Evolutionary conservation across 1,284 basidiomycete species (phyloP).

Genomic region (Austroboletus niveus): DNA sequence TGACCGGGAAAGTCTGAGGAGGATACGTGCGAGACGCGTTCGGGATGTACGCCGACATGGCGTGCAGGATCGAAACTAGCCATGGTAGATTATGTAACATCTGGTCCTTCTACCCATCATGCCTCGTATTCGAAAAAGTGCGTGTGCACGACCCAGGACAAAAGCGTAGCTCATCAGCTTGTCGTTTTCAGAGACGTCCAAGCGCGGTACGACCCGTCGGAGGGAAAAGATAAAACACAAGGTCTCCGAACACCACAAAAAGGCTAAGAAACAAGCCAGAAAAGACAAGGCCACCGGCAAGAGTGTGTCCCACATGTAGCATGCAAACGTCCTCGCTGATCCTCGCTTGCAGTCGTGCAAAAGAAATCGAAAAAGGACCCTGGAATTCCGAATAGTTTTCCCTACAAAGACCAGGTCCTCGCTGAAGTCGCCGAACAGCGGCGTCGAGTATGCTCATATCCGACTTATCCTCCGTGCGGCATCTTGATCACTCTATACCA

Average conservation of each 20-base stretch:
- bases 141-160: constrained; percentile 18
- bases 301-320: constrained; percentile 53
- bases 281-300: constrained; percentile 85
- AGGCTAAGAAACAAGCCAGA: constrained; percentile 77
- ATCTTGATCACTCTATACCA: neutral
- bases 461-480: neutral
- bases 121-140: constrained; percentile 78
- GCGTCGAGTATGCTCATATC: constrained; percentile 48
- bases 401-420: constrained; percentile 95
- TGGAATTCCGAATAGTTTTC: constrained; percentile 96
- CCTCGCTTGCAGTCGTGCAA: constrained; percentile 33
- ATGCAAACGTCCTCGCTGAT: constrained; percentile 1
- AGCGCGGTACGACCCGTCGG: constrained; percentile 71
- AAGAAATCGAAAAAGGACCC: constrained; percentile 73
- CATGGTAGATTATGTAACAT: constrained; percentile 26
- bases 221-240: constrained; percentile 81
- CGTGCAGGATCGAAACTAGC: constrained; percentile 33
- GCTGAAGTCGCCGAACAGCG: constrained; percentile 86
- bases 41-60: constrained; percentile 63
- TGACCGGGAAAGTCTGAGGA: constrained; percentile 88
- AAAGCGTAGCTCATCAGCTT: constrained; percentile 1
- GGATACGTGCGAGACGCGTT: constrained; percentile 73
- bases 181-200: constrained; percentile 71
- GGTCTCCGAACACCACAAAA: constrained; percentile 75
- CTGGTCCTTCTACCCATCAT: constrained; percentile 35